Base-by-base conservation (phyloP, 139 green algal genomes). In the Astrephomene gubernaculifera region DNA sequence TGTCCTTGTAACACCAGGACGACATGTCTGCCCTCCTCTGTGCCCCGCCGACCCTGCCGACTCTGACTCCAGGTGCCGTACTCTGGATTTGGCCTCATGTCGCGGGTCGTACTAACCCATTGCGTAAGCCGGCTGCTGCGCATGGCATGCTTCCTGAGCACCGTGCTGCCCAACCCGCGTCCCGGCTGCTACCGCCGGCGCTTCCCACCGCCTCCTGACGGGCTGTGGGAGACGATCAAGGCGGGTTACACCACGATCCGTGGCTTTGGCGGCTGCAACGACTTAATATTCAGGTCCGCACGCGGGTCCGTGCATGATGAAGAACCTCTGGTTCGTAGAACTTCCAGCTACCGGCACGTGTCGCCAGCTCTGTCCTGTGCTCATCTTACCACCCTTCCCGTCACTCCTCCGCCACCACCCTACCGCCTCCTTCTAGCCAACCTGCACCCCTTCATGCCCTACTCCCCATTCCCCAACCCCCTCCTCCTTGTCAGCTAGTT, bases 71-170 rank as follows among this genome's bases (percentile, higher is more conserved):
- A 95, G 91, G 87, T 95, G 25, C 94, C 94, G 10, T 96, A 94
- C 81, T 95, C 90, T 10, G 95, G 95, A 4, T 97, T 97, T 92
- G 94, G 90, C 35, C 88, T 97, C 71, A 93, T 93, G 72, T 69
- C 93, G 0, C 87, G 95, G 1, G 90, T 94, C 33, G 81, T 94
- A 29, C 78, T 94, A 19, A 94, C 93, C n/a, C 93, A 96, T 35
- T 79, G 68, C 5, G 81, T 88, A 72, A 93, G 90, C 73, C 87
- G 94, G 39, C 45, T 88, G 24, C 61, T 97, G 27, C 76, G 95
- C 3, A 90, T 91, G 0, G 85, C 86, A 2, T 94, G 92, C n/a
- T 97, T 97, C 89, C 94, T 97, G 91, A 78, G 73, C 33, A 97
- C 95, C 0, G 90, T 97, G 64, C 90, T 97, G 67, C 95, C 95